Base-by-base conservation (phyloP, 164 flowering plant genomes). In the Vitis labrusca region DNA sequence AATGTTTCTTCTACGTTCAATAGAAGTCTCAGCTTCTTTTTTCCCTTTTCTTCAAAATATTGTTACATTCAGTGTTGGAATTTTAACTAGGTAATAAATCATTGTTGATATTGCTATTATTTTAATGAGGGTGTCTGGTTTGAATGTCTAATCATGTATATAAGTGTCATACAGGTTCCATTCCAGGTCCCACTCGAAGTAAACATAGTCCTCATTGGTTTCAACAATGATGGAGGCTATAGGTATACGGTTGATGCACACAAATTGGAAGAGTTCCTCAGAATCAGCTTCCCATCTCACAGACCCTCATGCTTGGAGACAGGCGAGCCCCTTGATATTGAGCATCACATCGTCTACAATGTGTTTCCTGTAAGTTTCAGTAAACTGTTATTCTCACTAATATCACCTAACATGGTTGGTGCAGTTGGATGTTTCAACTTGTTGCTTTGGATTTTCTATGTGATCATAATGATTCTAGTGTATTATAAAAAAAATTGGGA, bases 151-250 rank as follows among this genome's bases (percentile, higher is more conserved):
- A 47, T 64, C 30, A 52, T 65, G 69, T 52, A 17, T 65, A 15
- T 49, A n/a, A 50, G 19, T 64, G n/a, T 50, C 19, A 14, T 80
- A 81, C 86, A 93, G 99, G 99, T 96, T 65, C 99, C 99, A 0
- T 93, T 96, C 68, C 94, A 89, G 85, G 99, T 96, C 52, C 99
- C 99, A n/a, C 86, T 96, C 54, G 98, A 95, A 84, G 90, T 96
- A 27, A 96, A 93, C 71, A 73, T 96, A 9, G 94, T 93, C 10
- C 89, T 91, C 8, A 17, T 17, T 17, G 17, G 17, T 17, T 17
- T 17, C 17, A 17, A 17, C 0, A 17, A 17, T 17, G 17, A 69
- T 77, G 99, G 99, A 50, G 98, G 94, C n/a, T 93, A 93, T 67
- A 84, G 99, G 70, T 91, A 85, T 76, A 32, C 53, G 0, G 58